Percentiles rank a stretch among this genome's conserved stretches.
These are phyloP conservation scores for Fraxinus sp. DNA, from an alignment of 305 asterid genomes.

Conservation along the genomic window DNA sequence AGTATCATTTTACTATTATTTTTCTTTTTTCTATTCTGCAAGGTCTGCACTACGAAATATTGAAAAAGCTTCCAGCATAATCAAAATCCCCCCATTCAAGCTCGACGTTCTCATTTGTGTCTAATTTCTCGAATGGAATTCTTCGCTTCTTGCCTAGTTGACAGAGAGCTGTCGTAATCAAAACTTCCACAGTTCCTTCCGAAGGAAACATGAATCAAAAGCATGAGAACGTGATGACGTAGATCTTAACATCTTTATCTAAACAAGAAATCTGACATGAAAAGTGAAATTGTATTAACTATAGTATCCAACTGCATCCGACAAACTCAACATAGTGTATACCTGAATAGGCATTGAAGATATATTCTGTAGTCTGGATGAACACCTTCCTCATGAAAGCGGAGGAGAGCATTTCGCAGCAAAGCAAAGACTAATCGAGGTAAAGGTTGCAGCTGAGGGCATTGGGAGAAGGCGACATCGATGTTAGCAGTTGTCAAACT, in stretches of 20 bases:
- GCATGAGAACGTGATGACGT: not conserved
- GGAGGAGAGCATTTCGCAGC: conserved; percentile 88
- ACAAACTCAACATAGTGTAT: conserved; percentile 9
- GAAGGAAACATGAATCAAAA: not conserved
- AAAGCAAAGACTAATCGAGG: conserved; percentile 92
- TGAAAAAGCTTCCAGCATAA: not conserved
- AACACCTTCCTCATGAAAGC: conserved; percentile 97
- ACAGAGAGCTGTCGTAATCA: not conserved
- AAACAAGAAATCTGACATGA: not conserved
- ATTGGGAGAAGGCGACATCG: conserved; percentile 87
- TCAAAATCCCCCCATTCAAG: not conserved
- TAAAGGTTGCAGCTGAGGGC: conserved; percentile 85
- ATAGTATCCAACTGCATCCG: not conserved
- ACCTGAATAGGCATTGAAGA: conserved; percentile 97
- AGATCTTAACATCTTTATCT: conserved; percentile 1
- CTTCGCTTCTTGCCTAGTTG: not conserved
- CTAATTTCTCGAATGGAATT: not conserved
- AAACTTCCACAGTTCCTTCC: not conserved
- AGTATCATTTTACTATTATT: not conserved
- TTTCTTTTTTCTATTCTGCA: not conserved
- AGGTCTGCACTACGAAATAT: conserved; percentile 3
- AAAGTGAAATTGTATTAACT: not conserved
- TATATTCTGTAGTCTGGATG: conserved; percentile 95
- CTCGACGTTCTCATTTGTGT: not conserved
- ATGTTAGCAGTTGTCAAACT: conserved; percentile 46